Base-by-base conservation (phyloP, 176 grass and related monocot genomes). In the Raddia distichophylla region DNA sequence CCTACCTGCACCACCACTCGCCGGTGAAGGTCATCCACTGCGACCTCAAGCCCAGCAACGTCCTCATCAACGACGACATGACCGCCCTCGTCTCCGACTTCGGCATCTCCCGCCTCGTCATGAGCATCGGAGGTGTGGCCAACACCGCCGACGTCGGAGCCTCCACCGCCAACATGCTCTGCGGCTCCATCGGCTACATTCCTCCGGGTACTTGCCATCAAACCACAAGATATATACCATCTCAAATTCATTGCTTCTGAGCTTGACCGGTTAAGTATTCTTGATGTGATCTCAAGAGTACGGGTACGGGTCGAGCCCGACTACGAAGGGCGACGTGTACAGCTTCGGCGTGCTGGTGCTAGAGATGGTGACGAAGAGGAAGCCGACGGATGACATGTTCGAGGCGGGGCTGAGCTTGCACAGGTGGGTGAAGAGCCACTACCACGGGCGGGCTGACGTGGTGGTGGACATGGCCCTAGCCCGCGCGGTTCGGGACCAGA, bases 1-100 rank as follows among this genome's bases (percentile, higher is more conserved):
- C 92, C 6, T 97, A 97, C 79, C 87, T 97, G 77, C 94, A 97
- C 69, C 94, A 97, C 85, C 90, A 97, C 76, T 94, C 92, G 8
- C 94, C 94, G 1, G 90, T 94, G 33, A 92, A 94, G 83, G 89
- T 97, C 80, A 91, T 97, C 80, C 94, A 97, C 60, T 97, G 94
- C 9, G 94, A 97, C 64, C 90, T 97, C 81, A 97, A 97, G 77
- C 94, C 94, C 0, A 94, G 94, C 80, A 97, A 97, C 67, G 88
- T 97, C 37, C 91, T 97, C 54, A 82, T 97, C 69, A 94, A 97
- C 61, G 94, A 94, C 44, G 92, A 97, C 77, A 97, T 97, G 94
- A 97, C 92, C 6, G 94, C 94, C 5, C 85, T 97, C n/a, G 92
- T 97, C 45, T 97, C 92, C 1, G 94, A 97, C 73, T 97, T 97